A percentile compares a stretch with the other conserved stretches of the same genome.
These are phyloP conservation scores for Linum trigynum DNA, from an alignment of 345 rosid genomes.

Conservation along the genomic window DNA sequence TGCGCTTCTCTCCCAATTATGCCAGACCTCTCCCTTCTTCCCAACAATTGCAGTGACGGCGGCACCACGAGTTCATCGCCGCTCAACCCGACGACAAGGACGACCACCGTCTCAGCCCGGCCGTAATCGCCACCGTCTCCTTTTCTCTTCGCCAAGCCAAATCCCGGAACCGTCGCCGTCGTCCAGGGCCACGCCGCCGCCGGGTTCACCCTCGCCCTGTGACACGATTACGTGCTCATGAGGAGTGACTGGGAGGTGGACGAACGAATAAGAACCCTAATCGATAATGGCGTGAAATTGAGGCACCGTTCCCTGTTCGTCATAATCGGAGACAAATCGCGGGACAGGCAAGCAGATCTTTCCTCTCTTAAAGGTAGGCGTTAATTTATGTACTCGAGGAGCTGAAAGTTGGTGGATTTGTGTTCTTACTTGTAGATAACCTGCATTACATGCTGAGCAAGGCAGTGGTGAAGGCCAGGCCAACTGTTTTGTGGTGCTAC, in stretches of 20 bases:
- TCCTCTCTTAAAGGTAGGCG: background rate
- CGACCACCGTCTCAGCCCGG: too few species aligned
- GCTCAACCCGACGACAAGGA: too few species aligned
- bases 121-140: too few species aligned
- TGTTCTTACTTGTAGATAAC: conserved; percentile 42
- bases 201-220: too few species aligned
- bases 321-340: conserved; percentile 91
- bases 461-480: conserved; percentile 59
- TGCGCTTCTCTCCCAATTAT: too few species aligned
- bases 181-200: too few species aligned
- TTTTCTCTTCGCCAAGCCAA: too few species aligned
- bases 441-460: conserved; percentile 80
- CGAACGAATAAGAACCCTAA: conserved; percentile 80
- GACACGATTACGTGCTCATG: too few species aligned
- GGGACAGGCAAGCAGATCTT: conserved; percentile 53
- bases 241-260: conserved; percentile 99
- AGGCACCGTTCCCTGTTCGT: conserved; percentile 88
- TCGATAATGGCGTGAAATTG: conserved; percentile 78
- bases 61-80: too few species aligned
- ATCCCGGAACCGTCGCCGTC: too few species aligned
- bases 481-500: conserved; percentile 87
- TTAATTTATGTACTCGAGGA: background rate
- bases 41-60: too few species aligned
- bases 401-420: background rate
- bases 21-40: too few species aligned